phyloP scores from a whole-genome alignment of 2,329 filamentous ascomycete species.

The Stemphylium beticola region DNA sequence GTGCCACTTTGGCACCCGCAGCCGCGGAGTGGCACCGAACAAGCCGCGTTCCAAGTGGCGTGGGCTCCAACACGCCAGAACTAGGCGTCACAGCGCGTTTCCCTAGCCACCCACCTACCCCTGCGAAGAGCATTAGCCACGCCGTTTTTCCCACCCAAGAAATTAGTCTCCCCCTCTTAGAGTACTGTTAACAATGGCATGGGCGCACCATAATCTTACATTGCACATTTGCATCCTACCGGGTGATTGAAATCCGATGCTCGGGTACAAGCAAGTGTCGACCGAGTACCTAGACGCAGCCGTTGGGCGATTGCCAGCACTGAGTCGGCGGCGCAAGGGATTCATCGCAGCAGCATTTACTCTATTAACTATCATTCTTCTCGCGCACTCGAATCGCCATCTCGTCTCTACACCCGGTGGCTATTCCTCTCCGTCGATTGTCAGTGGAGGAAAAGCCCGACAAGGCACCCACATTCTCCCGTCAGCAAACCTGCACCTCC shows the following conservation, averaged over 20 bases:
- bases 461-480: neutral
- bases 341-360: neutral
- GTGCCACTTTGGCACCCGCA: too few species aligned
- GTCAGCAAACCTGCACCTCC: neutral
- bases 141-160: too few species aligned
- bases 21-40: too few species aligned
- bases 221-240: too few species aligned
- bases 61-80: neutral
- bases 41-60: neutral
- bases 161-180: too few species aligned
- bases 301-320: neutral
- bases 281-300: neutral
- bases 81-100: neutral
- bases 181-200: too few species aligned
- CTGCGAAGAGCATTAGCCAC: too few species aligned
- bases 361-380: neutral
- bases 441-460: neutral
- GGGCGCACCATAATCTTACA: too few species aligned
- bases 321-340: neutral
- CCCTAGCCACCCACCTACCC: too few species aligned
- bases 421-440: neutral
- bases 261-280: conserved; percentile 1
- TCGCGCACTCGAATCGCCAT: neutral
- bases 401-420: too few species aligned
- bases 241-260: neutral